phyloP scores from a whole-genome alignment of 768 basidiomycete genomes.

The Russula dissimulans region DNA sequence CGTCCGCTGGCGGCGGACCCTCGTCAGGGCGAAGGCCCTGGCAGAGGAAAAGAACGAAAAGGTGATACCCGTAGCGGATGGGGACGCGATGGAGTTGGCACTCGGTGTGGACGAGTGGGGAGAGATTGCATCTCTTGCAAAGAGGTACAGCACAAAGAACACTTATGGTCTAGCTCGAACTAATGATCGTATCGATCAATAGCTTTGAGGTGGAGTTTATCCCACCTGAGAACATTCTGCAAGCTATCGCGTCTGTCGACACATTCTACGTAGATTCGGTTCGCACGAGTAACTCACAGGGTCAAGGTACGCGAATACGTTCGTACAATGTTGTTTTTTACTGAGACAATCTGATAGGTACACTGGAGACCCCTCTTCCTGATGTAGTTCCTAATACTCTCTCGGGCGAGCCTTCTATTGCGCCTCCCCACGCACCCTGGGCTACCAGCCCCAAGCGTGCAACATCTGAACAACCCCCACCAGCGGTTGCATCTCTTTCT shows the following conservation, averaged over 20 bases:
- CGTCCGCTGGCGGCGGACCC: constrained; percentile 40
- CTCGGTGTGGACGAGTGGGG: constrained; percentile 50
- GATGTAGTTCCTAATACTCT: constrained; percentile 45
- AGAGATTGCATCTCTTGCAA: constrained; percentile 41
- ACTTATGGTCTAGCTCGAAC: neutral
- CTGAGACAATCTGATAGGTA: neutral
- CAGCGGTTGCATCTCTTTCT: neutral
- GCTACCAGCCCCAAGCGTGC: neutral
- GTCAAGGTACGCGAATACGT: constrained; percentile 5
- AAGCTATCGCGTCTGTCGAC: constrained; percentile 38
- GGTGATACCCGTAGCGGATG: constrained; percentile 46
- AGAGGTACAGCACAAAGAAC: constrained; percentile 31
- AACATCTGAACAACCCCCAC: neutral
- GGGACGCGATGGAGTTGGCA: constrained; percentile 36
- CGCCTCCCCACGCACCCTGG: constrained; percentile 7
- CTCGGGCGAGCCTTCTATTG: constrained; percentile 40
- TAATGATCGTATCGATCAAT: neutral
- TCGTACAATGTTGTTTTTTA: neutral
- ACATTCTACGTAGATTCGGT: constrained; percentile 30
- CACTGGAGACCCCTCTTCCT: constrained; percentile 34
- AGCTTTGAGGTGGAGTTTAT: constrained; percentile 39
- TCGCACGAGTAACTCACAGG: constrained; percentile 22
- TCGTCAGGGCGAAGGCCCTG: constrained; percentile 46
- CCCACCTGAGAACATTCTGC: constrained; percentile 38
- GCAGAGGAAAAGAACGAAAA: constrained; percentile 18